Conservation (phyloP, 306 rosid species). For the Begonia fuchsioides region DNA sequence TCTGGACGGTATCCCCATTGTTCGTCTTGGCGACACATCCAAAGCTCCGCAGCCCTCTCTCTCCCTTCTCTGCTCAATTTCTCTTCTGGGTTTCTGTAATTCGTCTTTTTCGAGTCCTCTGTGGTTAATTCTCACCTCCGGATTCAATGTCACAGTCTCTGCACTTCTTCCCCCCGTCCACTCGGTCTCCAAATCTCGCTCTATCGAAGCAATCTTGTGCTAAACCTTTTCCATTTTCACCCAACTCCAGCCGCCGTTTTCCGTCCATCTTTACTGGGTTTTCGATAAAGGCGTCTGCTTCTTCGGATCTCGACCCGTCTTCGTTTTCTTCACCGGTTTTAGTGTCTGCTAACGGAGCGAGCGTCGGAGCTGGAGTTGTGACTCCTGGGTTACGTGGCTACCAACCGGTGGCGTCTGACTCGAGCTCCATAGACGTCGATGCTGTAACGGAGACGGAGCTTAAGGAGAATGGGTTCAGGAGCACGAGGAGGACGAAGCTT, state of each 20-base stretch:
- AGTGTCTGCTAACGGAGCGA: no score
- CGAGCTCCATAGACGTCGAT: constrained; percentile 65
- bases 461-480: no score
- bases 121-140: not conserved
- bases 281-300: constrained; percentile 21
- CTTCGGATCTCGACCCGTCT: no score
- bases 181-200: constrained; percentile 14
- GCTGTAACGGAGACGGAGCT: constrained; percentile 72
- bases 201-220: constrained; percentile 8
- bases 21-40: constrained; percentile 12
- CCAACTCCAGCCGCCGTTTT: constrained; percentile 10
- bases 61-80: no score
- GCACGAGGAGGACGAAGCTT: no score
- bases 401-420: constrained; percentile 3
- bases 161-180: constrained; percentile 30
- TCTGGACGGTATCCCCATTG: not conserved
- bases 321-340: no score
- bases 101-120: no score
- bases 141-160: constrained; percentile 52
- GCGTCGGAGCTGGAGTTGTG: constrained; percentile 14
- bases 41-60: not conserved
- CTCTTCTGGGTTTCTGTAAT: no score
- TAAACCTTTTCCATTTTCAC: constrained; percentile 9
- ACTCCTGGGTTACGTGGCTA: constrained; percentile 7
- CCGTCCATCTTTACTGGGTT: constrained; percentile 18